These are phyloP conservation scores for Copromyces sp. DNA, from an alignment of 495 filamentous ascomycete species.

Conservation along the genomic window DNA sequence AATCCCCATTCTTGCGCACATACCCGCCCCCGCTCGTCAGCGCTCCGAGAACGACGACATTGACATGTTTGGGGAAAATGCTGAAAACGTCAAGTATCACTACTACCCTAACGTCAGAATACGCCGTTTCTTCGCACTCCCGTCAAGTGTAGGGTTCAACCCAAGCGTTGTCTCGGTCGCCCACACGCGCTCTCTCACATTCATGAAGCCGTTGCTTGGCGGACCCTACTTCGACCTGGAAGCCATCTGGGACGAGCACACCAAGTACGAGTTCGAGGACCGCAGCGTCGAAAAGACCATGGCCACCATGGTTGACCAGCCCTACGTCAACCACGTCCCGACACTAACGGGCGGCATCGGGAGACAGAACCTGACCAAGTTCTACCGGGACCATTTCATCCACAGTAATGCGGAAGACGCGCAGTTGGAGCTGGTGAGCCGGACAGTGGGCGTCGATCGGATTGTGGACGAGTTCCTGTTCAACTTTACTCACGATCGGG, in stretches of 20 bases:
- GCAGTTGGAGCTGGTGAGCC: slow-evolving; percentile 56
- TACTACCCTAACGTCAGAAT: slow-evolving; percentile 21
- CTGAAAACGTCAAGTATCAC: slow-evolving; percentile 1
- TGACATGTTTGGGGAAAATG: neutral
- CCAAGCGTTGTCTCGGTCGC: slow-evolving; percentile 29
- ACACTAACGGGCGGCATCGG: slow-evolving; percentile 66
- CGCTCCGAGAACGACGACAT: neutral
- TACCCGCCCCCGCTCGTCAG: neutral
- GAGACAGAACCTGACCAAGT: slow-evolving; percentile 49
- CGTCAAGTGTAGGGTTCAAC: slow-evolving; percentile 30
- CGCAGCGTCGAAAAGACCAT: slow-evolving; percentile 45
- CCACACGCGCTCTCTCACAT: slow-evolving; percentile 42
- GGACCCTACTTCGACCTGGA: slow-evolving; percentile 51
- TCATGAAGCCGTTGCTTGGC: slow-evolving; percentile 39
- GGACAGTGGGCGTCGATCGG: slow-evolving; percentile 52
- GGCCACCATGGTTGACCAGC: slow-evolving; percentile 49
- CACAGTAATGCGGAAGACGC: slow-evolving; percentile 58
- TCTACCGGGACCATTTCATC: slow-evolving; percentile 69
- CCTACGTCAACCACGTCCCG: slow-evolving; percentile 51
- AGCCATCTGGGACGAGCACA: slow-evolving; percentile 52
- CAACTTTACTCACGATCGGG: slow-evolving; percentile 59
- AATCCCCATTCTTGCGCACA: slow-evolving; percentile 14
- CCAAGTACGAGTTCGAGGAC: slow-evolving; percentile 42
- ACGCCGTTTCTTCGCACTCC: slow-evolving; percentile 27
- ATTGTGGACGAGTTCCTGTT: slow-evolving; percentile 49